Evolutionary conservation across 1,284 basidiomycete species (phyloP), one percentile per base, ranked within the genome.

Genomic region (Boletus semigastroideus): DNA sequence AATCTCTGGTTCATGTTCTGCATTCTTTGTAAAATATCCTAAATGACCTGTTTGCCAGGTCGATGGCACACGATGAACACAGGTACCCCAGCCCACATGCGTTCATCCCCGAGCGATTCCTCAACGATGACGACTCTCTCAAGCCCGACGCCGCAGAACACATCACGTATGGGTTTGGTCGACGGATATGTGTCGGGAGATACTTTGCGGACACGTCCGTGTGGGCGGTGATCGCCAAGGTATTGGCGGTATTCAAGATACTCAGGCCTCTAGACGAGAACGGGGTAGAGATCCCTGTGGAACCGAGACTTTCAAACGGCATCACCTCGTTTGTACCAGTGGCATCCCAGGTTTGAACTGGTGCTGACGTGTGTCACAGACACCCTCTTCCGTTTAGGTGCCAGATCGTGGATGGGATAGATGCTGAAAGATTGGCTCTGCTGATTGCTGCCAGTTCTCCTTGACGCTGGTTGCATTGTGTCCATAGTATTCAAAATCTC

Each of bases 321-420:
- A 36, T 36, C 34, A n/a, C 34, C 17, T 16, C 11, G 34, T 34
- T n/a, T n/a, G n/a, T n/a, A n/a, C n/a, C n/a, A n/a, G n/a, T n/a
- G n/a, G n/a, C n/a, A n/a, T n/a, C n/a, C 22, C 22, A 22, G 5
- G 22, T 22, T 5, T 22, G 22, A 5, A 22, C 22, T 5, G 22
- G 17, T 17, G 36, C 17, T 37, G n/a, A 22, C 17, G n/a, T 37
- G 17, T 11, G 11, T 37, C 36, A 19, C 34, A 59, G 58, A 13
- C 52, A 59, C 20, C 53, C 52, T 2, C 25, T 49, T 8, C 56
- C 59, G 3, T 59, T 59, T 16, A 17, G 12, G 2, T 52, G 20
- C 14, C 16, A 52, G 13, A 49, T 56, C n/a, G 39, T 30, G 12
- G 11, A 42, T 4, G 53, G 30, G 12, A 40, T 59, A 40, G 40